Evolutionary conservation across 257 asterid species (phyloP).

Genomic region (Scutellaria barbata): DNA sequence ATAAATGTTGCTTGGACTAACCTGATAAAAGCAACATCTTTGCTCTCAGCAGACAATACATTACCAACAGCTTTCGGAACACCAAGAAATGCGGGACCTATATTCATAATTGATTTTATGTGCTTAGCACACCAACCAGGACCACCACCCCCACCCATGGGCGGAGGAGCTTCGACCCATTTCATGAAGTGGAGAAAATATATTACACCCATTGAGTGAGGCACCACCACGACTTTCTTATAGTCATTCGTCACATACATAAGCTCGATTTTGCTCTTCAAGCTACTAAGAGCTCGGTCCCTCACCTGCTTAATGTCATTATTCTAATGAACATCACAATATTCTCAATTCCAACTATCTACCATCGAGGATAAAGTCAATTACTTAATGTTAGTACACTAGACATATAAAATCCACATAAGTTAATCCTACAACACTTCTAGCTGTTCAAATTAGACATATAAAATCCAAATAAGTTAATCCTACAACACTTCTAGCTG

Average conservation of each 20-base stretch:
- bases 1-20: slow-evolving; percentile 32
- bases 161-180: slow-evolving; percentile 87
- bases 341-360: neutral
- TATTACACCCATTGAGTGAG: slow-evolving; percentile 92
- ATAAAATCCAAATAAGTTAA: too few relatives aligned
- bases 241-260: slow-evolving; percentile 71
- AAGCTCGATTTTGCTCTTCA: slow-evolving; percentile 93
- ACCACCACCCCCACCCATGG: slow-evolving; percentile 91
- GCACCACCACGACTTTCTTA: slow-evolving; percentile 89
- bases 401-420: too few relatives aligned
- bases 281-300: slow-evolving; percentile 77
- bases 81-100: slow-evolving; percentile 86
- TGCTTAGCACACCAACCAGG: slow-evolving; percentile 84
- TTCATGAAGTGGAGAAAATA: slow-evolving; percentile 89
- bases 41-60: slow-evolving; percentile 81
- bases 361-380: too few relatives aligned
- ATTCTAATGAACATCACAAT: neutral
- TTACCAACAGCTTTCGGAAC: slow-evolving; percentile 77
- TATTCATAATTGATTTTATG: slow-evolving; percentile 82
- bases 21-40: slow-evolving; percentile 86
- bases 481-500: too few relatives aligned
- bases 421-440: too few relatives aligned
- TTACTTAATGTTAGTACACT: too few relatives aligned
- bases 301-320: slow-evolving; percentile 57
- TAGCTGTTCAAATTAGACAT: too few relatives aligned